These are phyloP conservation scores for Millerozyma acaciae DNA, from an alignment of 805 yeast species.

Conservation along the genomic window DNA sequence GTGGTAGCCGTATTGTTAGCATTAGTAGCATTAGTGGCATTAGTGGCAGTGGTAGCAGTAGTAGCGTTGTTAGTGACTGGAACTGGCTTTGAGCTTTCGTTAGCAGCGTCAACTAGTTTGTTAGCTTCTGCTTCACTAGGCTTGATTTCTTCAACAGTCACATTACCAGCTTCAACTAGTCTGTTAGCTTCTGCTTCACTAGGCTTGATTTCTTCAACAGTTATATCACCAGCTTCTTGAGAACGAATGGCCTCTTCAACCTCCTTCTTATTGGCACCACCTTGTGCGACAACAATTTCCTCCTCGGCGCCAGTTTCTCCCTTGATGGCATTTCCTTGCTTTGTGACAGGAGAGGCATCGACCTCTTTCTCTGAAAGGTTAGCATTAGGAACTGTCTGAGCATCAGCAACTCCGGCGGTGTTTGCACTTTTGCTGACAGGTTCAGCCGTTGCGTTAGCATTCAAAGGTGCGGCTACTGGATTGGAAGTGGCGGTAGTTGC, in stretches of 20 bases:
- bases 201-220: slow-evolving; percentile 41
- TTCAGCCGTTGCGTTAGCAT: not conserved
- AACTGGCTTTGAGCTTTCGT: slow-evolving; percentile 9
- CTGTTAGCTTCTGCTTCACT: slow-evolving; percentile 35
- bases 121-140: slow-evolving; percentile 34
- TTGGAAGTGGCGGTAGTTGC: slow-evolving; percentile 8
- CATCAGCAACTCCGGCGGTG: slow-evolving; percentile 2
- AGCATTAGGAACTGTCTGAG: slow-evolving; percentile 5
- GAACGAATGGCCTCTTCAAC: slow-evolving; percentile 34
- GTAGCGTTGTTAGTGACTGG: slow-evolving; percentile 4
- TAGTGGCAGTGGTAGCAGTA: not conserved
- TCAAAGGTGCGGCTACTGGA: not conserved
- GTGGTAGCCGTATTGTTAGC: slow-evolving; percentile 9
- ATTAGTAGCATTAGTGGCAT: slow-evolving; percentile 3
- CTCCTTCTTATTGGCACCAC: slow-evolving; percentile 22
- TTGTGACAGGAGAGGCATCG: slow-evolving; percentile 19
- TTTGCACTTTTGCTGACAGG: not conserved
- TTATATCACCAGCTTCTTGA: slow-evolving; percentile 31
- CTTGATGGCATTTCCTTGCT: slow-evolving; percentile 8
- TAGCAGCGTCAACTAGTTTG: slow-evolving; percentile 4
- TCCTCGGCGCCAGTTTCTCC: slow-evolving; percentile 15
- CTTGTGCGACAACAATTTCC: slow-evolving; percentile 40
- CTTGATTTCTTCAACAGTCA: slow-evolving; percentile 37
- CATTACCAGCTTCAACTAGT: slow-evolving; percentile 32
- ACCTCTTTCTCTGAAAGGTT: slow-evolving; percentile 15